Evolutionary conservation across 345 rosid genomes (phyloP), one percentile per base, ranked within the genome.

Genomic region (Anacardium occidentale): DNA sequence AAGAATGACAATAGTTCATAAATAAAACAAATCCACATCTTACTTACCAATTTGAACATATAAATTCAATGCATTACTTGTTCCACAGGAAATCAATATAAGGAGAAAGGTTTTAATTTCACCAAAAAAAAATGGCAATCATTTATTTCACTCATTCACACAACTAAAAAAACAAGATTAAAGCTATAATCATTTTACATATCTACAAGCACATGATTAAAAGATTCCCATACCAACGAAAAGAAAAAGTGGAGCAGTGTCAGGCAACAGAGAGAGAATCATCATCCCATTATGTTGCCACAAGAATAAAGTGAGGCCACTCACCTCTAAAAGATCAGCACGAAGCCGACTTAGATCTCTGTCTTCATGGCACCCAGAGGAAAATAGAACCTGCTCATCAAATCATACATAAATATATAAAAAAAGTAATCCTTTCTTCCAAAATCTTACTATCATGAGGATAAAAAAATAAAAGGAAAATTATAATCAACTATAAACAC

Each of bases 271-370:
- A n/a, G 2, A 25, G 47, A 66, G 45, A 37, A 54, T 53, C 47
- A n/a, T 26, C 58, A 10, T 12, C 37, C 26, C 51, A 11, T 32
- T 52, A 53, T 52, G 32, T 37, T 18, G 32, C n/a, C 1, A 37
- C 45, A 45, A 62, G 20, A 37, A 67, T 42, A 55, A 24, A 62
- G 65, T n/a, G 70, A 64, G 71, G 74, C 15, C 72, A 72, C 78
- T 76, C 75, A 88, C 99, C 91, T 92, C 99, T 70, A 95, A 77
- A 72, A 88, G 84, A 79, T 92, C 98, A 71, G 81, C 42, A 76
- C 44, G 83, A 75, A 86, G 89, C 58, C 68, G 82, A 68, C 75
- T 79, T 45, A 62, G 71, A 21, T 80, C 86, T 69, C 57, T 70
- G 73, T 82, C 89, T 66, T 72, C 92, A 75, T 37, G 73, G 54